Evolutionary conservation across 2,329 filamentous ascomycete species (phyloP), one percentile per base, ranked within the genome.

Genomic region (Cladorrhinum sp.): DNA sequence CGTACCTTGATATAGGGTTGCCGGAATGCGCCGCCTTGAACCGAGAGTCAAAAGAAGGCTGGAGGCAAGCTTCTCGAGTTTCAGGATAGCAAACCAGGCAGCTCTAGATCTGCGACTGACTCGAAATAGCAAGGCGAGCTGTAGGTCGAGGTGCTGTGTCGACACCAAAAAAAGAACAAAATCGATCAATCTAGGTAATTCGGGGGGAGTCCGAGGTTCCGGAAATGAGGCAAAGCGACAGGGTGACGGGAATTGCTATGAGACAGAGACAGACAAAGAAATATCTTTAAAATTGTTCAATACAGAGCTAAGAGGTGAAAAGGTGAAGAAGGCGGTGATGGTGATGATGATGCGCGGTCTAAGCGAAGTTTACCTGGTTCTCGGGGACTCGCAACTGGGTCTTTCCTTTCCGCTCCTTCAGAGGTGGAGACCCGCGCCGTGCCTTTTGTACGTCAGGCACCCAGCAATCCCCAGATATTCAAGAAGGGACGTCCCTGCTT

Each of bases 11-110:
- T 52, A 29, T 25, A 24, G 3, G 29, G 23, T 48, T 13, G 25
- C 20, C 54, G 57, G 57, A 64, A 64, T 62, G 57, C 48, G 32
- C 32, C 32, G 32, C 12, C 12, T 24, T 18, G 32, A 23, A 49
- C 51, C 22, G 25, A 50, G 41, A 45, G 38, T 25, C n/a, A 41
- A 51, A 22, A 29, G 27, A 38, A 25, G 22, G 62, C 20, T 20
- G 56, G 50, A 24, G 32, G 25, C 27, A 55, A 41, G 38, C 7
- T 36, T 7, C 18, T 20, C 32, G 29, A 23, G 20, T 18, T 16
- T 54, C 23, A 25, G 53, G 9, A n/a, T 18, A 20, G 7, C 53
- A 32, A 55, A 22, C 52, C 29, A 55, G 52, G 45, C 52, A 45
- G 36, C 52, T 55, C 52, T 55, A 55, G 52, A 55, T 41, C 29